Percentiles rank a stretch among this genome's conserved stretches.
phyloP scores from a whole-genome alignment of 768 basidiomycete genomes.

The Termitomyces bulborhizus region DNA sequence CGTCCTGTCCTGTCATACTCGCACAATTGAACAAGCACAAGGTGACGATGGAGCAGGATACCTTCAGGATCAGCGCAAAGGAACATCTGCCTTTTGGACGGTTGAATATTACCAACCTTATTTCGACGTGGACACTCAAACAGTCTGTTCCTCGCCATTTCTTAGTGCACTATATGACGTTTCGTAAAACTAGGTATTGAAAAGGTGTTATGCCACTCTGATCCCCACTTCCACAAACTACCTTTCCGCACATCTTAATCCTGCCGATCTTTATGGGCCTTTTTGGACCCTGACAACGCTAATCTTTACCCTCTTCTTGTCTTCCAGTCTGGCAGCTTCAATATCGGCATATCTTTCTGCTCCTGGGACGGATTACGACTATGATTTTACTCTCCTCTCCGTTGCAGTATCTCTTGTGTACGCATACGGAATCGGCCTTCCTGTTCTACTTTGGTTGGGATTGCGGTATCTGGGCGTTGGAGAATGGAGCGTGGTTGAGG shows the following conservation, averaged over 20 bases:
- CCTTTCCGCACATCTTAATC: constrained; percentile 55
- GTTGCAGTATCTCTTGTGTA: constrained; percentile 84
- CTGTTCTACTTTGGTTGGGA: constrained; percentile 77
- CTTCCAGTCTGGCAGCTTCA: constrained; percentile 86
- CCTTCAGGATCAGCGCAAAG: constrained; percentile 48
- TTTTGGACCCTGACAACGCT: constrained; percentile 98
- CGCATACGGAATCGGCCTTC: constrained; percentile 77
- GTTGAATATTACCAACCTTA: constrained; percentile 83
- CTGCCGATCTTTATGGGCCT: constrained; percentile 81
- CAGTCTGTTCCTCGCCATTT: constrained; percentile 30
- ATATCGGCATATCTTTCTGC: constrained; percentile 81
- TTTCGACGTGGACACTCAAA: constrained; percentile 85
- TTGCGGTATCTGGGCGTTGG: constrained; percentile 83
- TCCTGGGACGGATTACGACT: constrained; percentile 51
- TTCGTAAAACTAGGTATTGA: constrained; percentile 44
- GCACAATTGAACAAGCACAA: neutral
- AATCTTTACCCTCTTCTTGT: constrained; percentile 88
- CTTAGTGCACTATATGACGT: neutral
- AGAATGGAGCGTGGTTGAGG: constrained; percentile 87
- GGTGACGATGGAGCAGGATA: constrained; percentile 42
- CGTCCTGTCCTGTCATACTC: constrained; percentile 11
- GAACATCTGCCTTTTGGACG: constrained; percentile 63
- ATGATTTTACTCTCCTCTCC: constrained; percentile 82
- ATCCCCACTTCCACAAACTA: constrained; percentile 68
- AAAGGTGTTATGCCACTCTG: constrained; percentile 71